Conservation (phyloP, 225 moss, liverwort and hornwort genomes). For the Asterella californica region DNA sequence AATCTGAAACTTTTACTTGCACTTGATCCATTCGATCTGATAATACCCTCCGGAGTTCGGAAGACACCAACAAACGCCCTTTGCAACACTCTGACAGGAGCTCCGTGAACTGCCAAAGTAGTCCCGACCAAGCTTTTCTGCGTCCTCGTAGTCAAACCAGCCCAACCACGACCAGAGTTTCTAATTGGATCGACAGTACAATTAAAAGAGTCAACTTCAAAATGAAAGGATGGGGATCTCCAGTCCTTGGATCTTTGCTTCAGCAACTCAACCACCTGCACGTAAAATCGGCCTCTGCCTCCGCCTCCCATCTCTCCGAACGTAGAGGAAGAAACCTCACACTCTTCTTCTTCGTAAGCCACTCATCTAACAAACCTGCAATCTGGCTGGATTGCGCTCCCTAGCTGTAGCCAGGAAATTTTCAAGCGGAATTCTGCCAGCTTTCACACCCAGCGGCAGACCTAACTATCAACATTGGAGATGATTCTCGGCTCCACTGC, state of each 20-base stretch:
- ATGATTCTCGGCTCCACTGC: too few species aligned
- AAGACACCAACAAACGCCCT: conserved; percentile 11
- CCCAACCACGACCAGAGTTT: conserved; percentile 1
- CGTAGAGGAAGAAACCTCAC: not conserved
- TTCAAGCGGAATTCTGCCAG: too few species aligned
- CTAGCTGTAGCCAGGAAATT: too few species aligned
- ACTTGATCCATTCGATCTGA: not conserved
- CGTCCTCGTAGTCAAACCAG: not conserved
- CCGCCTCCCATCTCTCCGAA: conserved; percentile 8
- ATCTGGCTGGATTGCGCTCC: too few species aligned
- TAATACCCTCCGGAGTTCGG: not conserved
- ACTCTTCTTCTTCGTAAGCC: not conserved
- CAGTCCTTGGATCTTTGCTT: conserved; percentile 17
- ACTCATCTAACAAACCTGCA: not conserved
- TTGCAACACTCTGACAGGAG: not conserved
- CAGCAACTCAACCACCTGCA: not conserved
- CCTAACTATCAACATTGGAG: too few species aligned
- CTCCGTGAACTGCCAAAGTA: not conserved
- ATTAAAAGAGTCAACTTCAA: not conserved
- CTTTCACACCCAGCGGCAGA: too few species aligned
- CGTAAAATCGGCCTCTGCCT: conserved; percentile 17
- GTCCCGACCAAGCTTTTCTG: not conserved
- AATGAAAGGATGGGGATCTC: not conserved
- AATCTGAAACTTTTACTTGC: conserved; percentile 1
- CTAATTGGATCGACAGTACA: not conserved